phyloP scores from a whole-genome alignment of 169 alveolate genomes.

The Babesia caballi region DNA sequence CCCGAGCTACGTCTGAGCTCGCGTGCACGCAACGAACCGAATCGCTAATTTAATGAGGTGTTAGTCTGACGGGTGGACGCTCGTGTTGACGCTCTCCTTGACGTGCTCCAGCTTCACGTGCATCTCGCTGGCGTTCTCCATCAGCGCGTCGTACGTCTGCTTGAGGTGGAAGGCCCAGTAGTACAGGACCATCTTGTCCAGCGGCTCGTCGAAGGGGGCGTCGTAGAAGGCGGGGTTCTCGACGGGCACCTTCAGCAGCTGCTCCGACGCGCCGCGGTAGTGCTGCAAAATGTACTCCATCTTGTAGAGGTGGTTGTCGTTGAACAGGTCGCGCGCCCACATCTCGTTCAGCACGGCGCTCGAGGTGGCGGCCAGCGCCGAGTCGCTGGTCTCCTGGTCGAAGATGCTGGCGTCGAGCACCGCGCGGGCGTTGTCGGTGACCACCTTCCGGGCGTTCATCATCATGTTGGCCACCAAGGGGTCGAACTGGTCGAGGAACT shows the following conservation, averaged over 20 bases:
- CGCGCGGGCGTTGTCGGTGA: not conserved
- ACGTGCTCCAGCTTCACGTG: conserved; percentile 23
- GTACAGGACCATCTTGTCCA: conserved; percentile 46
- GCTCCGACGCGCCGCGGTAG: conserved; percentile 32
- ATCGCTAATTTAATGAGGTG: not conserved
- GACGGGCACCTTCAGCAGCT: conserved; percentile 27
- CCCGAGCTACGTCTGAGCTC: too few relatives aligned
- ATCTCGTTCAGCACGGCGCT: conserved; percentile 25
- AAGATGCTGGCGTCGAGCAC: conserved; percentile 44
- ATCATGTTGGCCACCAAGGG: conserved; percentile 4
- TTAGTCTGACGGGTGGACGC: not conserved
- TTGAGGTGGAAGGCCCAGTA: conserved; percentile 38
- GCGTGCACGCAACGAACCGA: not conserved
- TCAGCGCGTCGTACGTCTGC: not conserved
- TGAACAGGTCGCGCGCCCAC: conserved; percentile 53
- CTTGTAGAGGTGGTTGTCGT: conserved; percentile 24
- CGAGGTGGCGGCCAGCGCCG: not conserved
- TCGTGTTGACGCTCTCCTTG: conserved; percentile 31
- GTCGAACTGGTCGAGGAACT: conserved; percentile 18
- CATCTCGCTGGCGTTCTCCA: conserved; percentile 8
- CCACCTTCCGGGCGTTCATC: not conserved
- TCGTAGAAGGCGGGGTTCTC: conserved; percentile 19
- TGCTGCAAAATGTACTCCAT: conserved; percentile 5
- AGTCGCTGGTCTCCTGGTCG: not conserved
- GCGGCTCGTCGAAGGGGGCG: conserved; percentile 31